Evolutionary conservation across 352 stramenopile species (phyloP), one percentile per base, ranked within the genome.

Genomic region (Globisporangium sylvaticum): DNA sequence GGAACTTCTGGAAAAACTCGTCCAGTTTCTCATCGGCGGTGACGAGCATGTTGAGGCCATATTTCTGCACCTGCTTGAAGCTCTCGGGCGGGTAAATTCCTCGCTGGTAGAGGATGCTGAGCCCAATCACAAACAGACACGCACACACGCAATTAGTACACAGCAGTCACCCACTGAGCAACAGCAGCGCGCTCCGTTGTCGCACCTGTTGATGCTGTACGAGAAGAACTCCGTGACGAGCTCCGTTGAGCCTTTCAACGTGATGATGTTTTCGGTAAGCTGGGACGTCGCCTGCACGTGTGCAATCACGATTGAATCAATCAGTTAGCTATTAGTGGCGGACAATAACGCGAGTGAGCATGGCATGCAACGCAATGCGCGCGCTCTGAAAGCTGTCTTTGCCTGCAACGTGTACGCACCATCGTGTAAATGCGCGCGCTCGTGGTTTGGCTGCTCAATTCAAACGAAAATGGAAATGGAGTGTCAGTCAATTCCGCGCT

Each of bases 211-310:
- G 80, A 99, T 99, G 64, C 93, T 95, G 71, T 98, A 99, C 63
- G 97, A 98, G 87, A 99, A 99, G 77, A 99, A 99, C 81, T 99
- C 97, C 0, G 96, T 98, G 55, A 99, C 97, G 53, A 99, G 98
- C 71, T 98, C 96, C 2, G 98, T 97, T 25, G 95, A 99, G 50
- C 98, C 98, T 73, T 98, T 98, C 20, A 99, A 81, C n/a, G 97
- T 99, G 73, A 99, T 99, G 32, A 99, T 87, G 60, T 93, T 99
- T 77, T 96, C 81, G 18, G 78, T 83, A 42, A 89, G 68, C 67
- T 92, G 84, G 12, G 83, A 74, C 56, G 84, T 90, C 22, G 83
- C 79, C 86, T 94, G 63, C 48, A 59, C 7, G 34, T 22, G 27
- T 20, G 39, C 3, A 58, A 22, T 10, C 20, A 58, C n/a, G 1